Percentiles rank a stretch among this genome's conserved stretches.
Evolutionary conservation across 2,329 filamentous ascomycete genomes (phyloP).

Genomic region (Claviceps sp.): DNA sequence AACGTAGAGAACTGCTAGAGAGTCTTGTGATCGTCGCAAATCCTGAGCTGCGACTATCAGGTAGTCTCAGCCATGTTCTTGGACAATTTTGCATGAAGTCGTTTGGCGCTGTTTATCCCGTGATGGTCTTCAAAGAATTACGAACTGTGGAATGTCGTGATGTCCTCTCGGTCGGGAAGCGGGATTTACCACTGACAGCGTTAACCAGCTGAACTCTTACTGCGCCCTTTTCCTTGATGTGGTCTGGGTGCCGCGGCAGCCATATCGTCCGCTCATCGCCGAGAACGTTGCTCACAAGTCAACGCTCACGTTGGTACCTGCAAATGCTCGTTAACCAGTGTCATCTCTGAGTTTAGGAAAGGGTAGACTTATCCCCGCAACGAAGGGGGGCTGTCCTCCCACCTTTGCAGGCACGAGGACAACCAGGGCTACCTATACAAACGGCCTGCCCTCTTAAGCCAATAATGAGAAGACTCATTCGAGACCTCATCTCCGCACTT

Average conservation of each 20-base stretch:
- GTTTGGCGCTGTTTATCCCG: no score
- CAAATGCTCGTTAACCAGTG: slow-evolving; percentile 1
- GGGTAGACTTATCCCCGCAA: slow-evolving; percentile 36
- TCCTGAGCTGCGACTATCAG: slow-evolving; percentile 10
- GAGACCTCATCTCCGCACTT: background rate
- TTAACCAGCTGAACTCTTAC: background rate
- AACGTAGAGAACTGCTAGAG: slow-evolving; percentile 44
- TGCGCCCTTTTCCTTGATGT: background rate
- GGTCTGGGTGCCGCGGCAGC: background rate
- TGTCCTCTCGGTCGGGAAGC: no score
- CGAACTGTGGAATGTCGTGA: no score
- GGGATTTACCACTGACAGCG: background rate
- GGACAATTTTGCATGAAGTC: no score
- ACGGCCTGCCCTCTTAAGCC: slow-evolving; percentile 23
- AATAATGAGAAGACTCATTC: slow-evolving; percentile 5
- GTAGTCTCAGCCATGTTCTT: slow-evolving; percentile 1
- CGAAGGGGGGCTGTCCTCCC: slow-evolving; percentile 32
- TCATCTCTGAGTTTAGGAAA: background rate
- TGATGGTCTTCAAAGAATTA: no score
- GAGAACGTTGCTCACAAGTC: background rate
- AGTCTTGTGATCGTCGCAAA: slow-evolving; percentile 27
- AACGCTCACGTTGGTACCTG: background rate
- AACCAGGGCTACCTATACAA: slow-evolving; percentile 32
- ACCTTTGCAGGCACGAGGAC: slow-evolving; percentile 37
- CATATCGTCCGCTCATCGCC: background rate